Base-by-base conservation (phyloP, 2,329 filamentous ascomycete species). In the Talaromyces sp. region DNA sequence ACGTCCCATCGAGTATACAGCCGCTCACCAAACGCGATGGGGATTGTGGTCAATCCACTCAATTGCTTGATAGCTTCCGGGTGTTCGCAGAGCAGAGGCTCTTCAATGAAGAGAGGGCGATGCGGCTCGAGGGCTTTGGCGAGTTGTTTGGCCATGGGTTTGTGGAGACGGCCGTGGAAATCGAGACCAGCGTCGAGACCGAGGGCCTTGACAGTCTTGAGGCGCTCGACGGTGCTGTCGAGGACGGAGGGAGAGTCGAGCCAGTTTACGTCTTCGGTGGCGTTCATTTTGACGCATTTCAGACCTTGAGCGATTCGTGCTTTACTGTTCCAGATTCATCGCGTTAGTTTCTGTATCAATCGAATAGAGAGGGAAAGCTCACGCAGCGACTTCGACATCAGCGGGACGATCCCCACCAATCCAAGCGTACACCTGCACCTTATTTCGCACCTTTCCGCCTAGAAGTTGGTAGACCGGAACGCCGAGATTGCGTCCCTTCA, bases 111-210 rank as follows among this genome's bases (percentile, higher is more conserved):
- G n/a, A 93, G 78, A 0, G 90, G 90, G 1, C 82, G 82, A 68
- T 90, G 84, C 0, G 89, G 89, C 67, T 89, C 89, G 0, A 93
- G 81, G 0, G 84, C 82, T 65, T 84, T 84, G 1, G 88, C 89
- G 2, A 93, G 83, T 69, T 93, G 90, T 69, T 90, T 91, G 0
- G 90, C 90, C 89, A 93, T 93, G n/a, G 89, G 88, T 67, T 89
- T 89, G 76, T 93, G 90, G 0, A 92, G 80, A 9, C 90, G 85
- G 3, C 90, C 91, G 73, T 93, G 91, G 75, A 93, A 93, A 70
- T 93, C 91, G 31, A 93, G 82, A 1, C 87, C 91, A 0, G 85
- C 90, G 64, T 93, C 90, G 69, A 93, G 84, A 1, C 90, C 90
- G 0, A 91, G 77, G 0, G 83, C 81, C 73, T 90, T 91, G 10